Evolutionary conservation across 805 yeast species (phyloP), one percentile per base, ranked within the genome.

Genomic region (Candida lessepsii): DNA sequence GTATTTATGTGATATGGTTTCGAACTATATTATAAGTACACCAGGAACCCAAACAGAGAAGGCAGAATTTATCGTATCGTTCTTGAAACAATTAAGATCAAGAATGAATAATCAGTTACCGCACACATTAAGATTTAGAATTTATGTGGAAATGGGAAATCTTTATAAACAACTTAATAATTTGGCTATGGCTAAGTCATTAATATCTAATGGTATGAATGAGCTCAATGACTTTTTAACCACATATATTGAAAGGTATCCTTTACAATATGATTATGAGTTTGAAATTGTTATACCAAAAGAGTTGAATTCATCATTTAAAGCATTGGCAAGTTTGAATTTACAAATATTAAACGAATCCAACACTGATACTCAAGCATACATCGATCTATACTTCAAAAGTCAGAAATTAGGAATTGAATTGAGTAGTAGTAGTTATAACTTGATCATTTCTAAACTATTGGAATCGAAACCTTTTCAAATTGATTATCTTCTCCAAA

Each of bases 71-170:
- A 50, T 65, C 37, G 56, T 56, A 16, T 49, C 47, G 14, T 65
- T 63, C 33, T 52, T 66, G 36, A 48, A 53, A 32, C 62, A 61
- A 39, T 38, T 38, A 18, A 39, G 36, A 19, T 9, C 17, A 11
- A 30, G 29, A 14, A 28, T 62, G 29, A 58, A 57, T 17, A 47
- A 50, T 11, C 47, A 51, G 11, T 33, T 63, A 19, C 47, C 56
- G 14, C 40, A 41, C 10, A 28, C 48, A 16, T 54, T 62, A 35
- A 53, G 60, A 16, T 48, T 57, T 25, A 47, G 54, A 9, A 48
- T 65, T 20, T 55, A 50, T 37, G 42, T 42, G 20, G 61, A 60
- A 23, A 58, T 67, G 67, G 55, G 61, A 14, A 50, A 48, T 25
- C 44, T 63, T 3, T 61, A 63, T 46, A 47, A 46, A 11, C 40